Percentiles rank a stretch among this genome's conserved stretches.
These are phyloP conservation scores for Fusarium oxysporum DNA, from an alignment of 2,329 filamentous ascomycete genomes.

Conservation along the genomic window DNA sequence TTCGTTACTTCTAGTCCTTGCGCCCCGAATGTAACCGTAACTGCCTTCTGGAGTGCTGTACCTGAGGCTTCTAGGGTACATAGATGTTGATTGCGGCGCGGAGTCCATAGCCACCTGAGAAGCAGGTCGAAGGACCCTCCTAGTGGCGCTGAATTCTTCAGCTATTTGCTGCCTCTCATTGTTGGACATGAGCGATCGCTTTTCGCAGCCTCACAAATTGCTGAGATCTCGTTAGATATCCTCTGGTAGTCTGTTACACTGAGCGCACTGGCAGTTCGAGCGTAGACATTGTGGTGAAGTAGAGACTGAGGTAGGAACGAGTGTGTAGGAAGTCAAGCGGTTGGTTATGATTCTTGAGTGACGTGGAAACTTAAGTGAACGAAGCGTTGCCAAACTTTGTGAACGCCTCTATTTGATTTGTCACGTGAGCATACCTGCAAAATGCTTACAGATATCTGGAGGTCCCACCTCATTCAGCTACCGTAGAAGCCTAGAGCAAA, in stretches of 20 bases:
- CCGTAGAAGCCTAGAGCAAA: neutral
- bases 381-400: neutral
- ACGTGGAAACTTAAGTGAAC: neutral
- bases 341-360: neutral
- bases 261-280: neutral
- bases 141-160: neutral
- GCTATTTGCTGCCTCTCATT: neutral
- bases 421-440: neutral
- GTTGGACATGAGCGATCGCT: neutral
- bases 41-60: neutral
- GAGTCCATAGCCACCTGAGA: neutral
- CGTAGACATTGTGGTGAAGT: neutral
- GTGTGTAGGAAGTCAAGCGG: neutral
- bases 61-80: neutral
- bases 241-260: neutral
- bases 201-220: neutral
- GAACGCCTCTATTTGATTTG: neutral
- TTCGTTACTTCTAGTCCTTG: neutral
- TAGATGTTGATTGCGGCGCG: accelerated
- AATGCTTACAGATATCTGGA: neutral
- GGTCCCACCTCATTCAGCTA: neutral
- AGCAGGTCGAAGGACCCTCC: neutral
- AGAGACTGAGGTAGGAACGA: neutral
- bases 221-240: neutral
- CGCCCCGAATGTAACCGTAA: neutral